Percentiles rank a stretch among this genome's conserved stretches.
These are phyloP conservation scores for Plectosphaerella sp. DNA, from an alignment of 2,329 filamentous ascomycete genomes.

Conservation along the genomic window DNA sequence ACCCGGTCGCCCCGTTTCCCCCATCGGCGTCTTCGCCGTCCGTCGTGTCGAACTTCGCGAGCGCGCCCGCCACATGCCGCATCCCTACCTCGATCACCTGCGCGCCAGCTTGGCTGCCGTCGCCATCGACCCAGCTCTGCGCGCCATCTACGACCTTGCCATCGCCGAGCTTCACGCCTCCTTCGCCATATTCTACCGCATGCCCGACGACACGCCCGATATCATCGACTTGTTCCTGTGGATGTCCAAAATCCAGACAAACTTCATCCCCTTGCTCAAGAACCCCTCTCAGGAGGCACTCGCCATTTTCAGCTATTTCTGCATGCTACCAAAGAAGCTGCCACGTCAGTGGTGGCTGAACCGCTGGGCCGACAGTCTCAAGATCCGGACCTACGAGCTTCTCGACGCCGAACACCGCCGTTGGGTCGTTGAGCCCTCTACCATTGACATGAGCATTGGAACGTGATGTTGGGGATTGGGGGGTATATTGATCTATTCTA, in stretches of 20 bases:
- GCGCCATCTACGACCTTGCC: slow-evolving; percentile 21
- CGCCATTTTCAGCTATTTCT: slow-evolving; percentile 28
- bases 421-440: slow-evolving; percentile 21
- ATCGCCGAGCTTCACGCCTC: slow-evolving; percentile 27
- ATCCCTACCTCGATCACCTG: slow-evolving; percentile 16
- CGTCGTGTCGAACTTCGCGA: slow-evolving; percentile 8
- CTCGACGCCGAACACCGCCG: slow-evolving; percentile 29
- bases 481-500: slow-evolving; percentile 1
- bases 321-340: slow-evolving; percentile 23
- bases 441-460: neutral
- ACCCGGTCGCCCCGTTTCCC: slow-evolving; percentile 7
- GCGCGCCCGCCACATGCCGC: neutral
- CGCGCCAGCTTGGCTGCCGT: slow-evolving; percentile 14
- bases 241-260: slow-evolving; percentile 28
- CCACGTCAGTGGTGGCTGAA: slow-evolving; percentile 30
- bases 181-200: slow-evolving; percentile 17
- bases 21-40: slow-evolving; percentile 7
- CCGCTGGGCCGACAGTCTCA: slow-evolving; percentile 26
- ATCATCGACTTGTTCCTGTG: slow-evolving; percentile 33
- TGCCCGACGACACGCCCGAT: slow-evolving; percentile 16
- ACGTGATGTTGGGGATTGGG: neutral
- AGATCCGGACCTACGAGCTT: slow-evolving; percentile 22
- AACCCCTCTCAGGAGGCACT: slow-evolving; percentile 21
- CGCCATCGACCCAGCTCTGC: slow-evolving; percentile 7
- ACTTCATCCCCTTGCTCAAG: slow-evolving; percentile 27